These are phyloP conservation scores for Tylopilus balloui DNA, from an alignment of 768 basidiomycete species.

Conservation along the genomic window DNA sequence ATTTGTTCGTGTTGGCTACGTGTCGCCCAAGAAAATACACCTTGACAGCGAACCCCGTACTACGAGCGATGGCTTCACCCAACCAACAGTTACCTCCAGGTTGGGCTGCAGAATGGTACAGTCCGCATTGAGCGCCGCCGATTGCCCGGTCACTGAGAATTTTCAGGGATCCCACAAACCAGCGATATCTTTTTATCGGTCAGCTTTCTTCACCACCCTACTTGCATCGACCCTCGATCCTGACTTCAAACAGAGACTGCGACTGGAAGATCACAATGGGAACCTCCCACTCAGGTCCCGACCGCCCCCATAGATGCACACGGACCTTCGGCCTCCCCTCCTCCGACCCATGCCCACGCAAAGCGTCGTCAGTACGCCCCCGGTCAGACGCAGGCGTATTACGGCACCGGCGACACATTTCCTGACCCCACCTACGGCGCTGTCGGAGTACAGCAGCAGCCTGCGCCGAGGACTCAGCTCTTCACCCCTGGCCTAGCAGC, in stretches of 20 bases:
- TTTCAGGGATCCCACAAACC: constrained; percentile 70
- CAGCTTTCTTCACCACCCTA: constrained; percentile 30
- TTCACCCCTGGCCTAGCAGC: constrained; percentile 82
- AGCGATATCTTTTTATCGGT: constrained; percentile 90
- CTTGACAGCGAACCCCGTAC: background rate
- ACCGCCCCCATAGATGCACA: constrained; percentile 38
- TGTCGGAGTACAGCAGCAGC: constrained; percentile 35
- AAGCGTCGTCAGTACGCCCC: constrained; percentile 93
- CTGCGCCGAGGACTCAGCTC: constrained; percentile 47
- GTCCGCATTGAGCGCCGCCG: background rate
- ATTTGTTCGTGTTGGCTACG: constrained; percentile 28
- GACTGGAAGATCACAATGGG: constrained; percentile 87
- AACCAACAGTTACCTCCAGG: constrained; percentile 81
- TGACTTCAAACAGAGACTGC: constrained; percentile 59
- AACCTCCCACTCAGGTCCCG: constrained; percentile 51
- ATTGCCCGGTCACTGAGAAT: constrained; percentile 15
- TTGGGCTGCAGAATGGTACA: constrained; percentile 90
- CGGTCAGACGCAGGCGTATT: constrained; percentile 89
- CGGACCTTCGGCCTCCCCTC: constrained; percentile 42
- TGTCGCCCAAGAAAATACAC: constrained; percentile 20
- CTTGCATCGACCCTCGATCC: constrained; percentile 8
- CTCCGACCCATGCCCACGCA: constrained; percentile 39
- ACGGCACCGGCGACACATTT: constrained; percentile 45
- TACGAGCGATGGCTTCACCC: constrained; percentile 39
- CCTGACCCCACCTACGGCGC: constrained; percentile 45